phyloP scores from a whole-genome alignment of 139 green algal species.

The Ettlia oleoabundans region DNA sequence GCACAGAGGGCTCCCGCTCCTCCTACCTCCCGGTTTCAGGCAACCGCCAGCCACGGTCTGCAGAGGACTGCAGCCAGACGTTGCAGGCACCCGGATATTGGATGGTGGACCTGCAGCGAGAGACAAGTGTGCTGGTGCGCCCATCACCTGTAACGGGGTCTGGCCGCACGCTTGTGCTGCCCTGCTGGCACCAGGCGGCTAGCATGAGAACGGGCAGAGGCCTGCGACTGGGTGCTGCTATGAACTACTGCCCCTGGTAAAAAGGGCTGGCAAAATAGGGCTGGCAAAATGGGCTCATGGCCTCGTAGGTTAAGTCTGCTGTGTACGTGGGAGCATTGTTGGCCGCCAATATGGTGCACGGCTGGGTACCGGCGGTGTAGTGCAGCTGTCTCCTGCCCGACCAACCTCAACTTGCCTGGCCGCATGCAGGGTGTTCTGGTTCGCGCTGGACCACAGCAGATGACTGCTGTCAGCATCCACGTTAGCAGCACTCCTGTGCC shows the following conservation, averaged over 20 bases:
- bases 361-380: too few species aligned
- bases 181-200: too few species aligned
- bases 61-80: conserved; percentile 8
- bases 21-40: conserved; percentile 15
- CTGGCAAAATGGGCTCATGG: too few species aligned
- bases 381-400: neutral
- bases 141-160: neutral
- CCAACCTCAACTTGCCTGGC: neutral
- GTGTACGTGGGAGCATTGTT: neutral
- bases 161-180: neutral
- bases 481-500: neutral
- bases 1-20: neutral
- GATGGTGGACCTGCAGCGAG: conserved; percentile 34
- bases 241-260: too few species aligned
- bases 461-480: conserved; percentile 14
- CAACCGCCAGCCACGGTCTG: neutral
- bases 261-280: too few species aligned
- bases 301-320: too few species aligned
- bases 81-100: conserved; percentile 1
- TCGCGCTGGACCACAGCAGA: conserved; percentile 8
- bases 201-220: too few species aligned
- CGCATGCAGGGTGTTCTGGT: conserved; percentile 32
- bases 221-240: too few species aligned
- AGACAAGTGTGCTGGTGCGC: conserved; percentile 18
- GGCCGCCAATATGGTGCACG: neutral